phyloP scores from a whole-genome alignment of 192 early-diverging fungal genomes.

The Allomyces arbusculus region DNA sequence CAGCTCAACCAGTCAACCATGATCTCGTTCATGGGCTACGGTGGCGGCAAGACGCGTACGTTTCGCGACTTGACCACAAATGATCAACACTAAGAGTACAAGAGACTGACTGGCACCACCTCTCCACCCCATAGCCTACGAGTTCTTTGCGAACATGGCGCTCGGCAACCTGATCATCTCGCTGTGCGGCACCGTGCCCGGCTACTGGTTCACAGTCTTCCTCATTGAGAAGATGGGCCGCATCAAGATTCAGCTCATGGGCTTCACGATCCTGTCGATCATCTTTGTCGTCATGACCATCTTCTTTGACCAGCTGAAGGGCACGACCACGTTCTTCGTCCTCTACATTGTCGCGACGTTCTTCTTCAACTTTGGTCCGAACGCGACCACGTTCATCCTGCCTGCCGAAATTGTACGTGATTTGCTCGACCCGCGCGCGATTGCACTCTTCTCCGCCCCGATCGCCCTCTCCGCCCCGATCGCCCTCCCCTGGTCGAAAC shows the following conservation, averaged over 20 bases:
- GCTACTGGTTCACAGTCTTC: slow-evolving; percentile 88
- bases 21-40: slow-evolving; percentile 12
- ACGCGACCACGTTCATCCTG: slow-evolving; percentile 67
- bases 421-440: no score
- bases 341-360: slow-evolving; percentile 44
- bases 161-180: slow-evolving; percentile 86
- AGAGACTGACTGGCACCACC: no score
- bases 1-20: slow-evolving; percentile 63
- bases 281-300: slow-evolving; percentile 38
- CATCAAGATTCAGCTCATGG: slow-evolving; percentile 79
- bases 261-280: slow-evolving; percentile 57
- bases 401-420: slow-evolving; percentile 31
- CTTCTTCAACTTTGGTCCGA: slow-evolving; percentile 94
- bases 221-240: slow-evolving; percentile 74
- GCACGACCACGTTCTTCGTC: slow-evolving; percentile 18
- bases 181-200: slow-evolving; percentile 66
- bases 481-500: no score
- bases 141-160: slow-evolving; percentile 34
- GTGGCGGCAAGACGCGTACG: background rate
- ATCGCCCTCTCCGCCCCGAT: no score
- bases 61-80: no score
- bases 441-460: no score
- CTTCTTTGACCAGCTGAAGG: background rate
- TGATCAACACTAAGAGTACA: no score
- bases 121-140: background rate